These are phyloP conservation scores for Arthroderma uncinatum DNA, from an alignment of 2,329 filamentous ascomycete species.

Conservation along the genomic window DNA sequence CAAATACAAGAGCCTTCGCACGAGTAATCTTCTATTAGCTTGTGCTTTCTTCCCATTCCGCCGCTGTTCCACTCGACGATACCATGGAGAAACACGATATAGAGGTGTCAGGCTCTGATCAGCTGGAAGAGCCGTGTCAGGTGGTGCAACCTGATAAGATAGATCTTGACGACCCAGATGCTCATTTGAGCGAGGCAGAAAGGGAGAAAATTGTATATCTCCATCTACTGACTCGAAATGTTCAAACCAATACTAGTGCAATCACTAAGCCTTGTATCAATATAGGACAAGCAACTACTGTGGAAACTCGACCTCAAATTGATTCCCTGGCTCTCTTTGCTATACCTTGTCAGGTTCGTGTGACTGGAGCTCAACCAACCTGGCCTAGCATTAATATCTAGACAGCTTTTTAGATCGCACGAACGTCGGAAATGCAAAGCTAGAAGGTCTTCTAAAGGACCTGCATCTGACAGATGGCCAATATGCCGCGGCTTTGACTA, in stretches of 20 bases:
- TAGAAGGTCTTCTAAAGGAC: slow-evolving; percentile 20
- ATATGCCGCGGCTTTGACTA: slow-evolving; percentile 30
- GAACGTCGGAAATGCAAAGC: slow-evolving; percentile 33
- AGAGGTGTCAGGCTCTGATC: background rate
- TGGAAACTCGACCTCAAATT: slow-evolving; percentile 37
- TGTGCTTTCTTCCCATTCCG: background rate
- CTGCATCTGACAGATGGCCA: slow-evolving; percentile 21
- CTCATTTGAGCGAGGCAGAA: slow-evolving; percentile 41
- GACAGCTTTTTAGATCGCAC: slow-evolving; percentile 18
- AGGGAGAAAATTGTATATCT: slow-evolving; percentile 48
- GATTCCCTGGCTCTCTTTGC: slow-evolving; percentile 37
- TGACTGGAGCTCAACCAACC: background rate
- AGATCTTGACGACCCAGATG: slow-evolving; percentile 1
- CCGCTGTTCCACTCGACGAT: background rate
- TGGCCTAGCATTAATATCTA: background rate
- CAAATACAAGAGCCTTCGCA: background rate
- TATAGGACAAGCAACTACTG: slow-evolving; percentile 36
- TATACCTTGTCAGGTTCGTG: slow-evolving; percentile 30
- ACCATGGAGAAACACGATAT: background rate
- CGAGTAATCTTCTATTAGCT: background rate
- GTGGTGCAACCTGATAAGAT: background rate
- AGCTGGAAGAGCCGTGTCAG: background rate
- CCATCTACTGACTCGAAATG: background rate
- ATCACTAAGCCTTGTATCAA: background rate
- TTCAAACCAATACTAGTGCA: background rate